Evolutionary conservation across 2,329 filamentous ascomycete species (phyloP).

Genomic region (Geosmithia morbida): DNA sequence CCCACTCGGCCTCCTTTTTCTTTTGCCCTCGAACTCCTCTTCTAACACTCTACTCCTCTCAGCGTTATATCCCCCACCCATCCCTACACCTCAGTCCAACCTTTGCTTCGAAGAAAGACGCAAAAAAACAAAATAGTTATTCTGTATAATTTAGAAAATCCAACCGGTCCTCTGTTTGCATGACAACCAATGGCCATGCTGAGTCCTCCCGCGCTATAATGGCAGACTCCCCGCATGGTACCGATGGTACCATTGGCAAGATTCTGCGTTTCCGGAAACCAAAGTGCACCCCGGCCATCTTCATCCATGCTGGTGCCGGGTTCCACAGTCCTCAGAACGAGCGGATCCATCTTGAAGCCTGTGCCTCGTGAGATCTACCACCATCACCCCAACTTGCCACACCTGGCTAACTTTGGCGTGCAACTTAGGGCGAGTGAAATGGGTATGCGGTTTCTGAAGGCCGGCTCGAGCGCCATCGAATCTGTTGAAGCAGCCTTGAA

Average conservation of each 20-base stretch:
- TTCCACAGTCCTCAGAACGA: slow-evolving; percentile 88
- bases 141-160: background rate
- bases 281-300: slow-evolving; percentile 54
- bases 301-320: slow-evolving; percentile 89
- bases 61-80: background rate
- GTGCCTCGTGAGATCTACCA: slow-evolving; percentile 55
- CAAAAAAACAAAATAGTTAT: background rate
- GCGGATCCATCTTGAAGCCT: slow-evolving; percentile 67
- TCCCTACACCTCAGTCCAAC: background rate
- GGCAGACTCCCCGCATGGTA: slow-evolving; percentile 27
- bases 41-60: background rate
- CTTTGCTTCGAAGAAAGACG: background rate
- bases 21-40: background rate
- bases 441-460: slow-evolving; percentile 68
- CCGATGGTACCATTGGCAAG: slow-evolving; percentile 26
- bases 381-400: background rate
- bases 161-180: slow-evolving; percentile 6
- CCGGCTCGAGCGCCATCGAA: slow-evolving; percentile 68
- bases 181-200: slow-evolving; percentile 14
- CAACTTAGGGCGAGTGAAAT: slow-evolving; percentile 60
- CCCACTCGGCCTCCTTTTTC: background rate
- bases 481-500: slow-evolving; percentile 83
- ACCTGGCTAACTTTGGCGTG: background rate
- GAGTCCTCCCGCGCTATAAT: slow-evolving; percentile 24
- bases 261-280: slow-evolving; percentile 18